A percentile compares a stretch with the other conserved stretches of the same genome.
Conservation (phyloP, 2,329 filamentous ascomycete species). For the Colletotrichum spinosum region DNA sequence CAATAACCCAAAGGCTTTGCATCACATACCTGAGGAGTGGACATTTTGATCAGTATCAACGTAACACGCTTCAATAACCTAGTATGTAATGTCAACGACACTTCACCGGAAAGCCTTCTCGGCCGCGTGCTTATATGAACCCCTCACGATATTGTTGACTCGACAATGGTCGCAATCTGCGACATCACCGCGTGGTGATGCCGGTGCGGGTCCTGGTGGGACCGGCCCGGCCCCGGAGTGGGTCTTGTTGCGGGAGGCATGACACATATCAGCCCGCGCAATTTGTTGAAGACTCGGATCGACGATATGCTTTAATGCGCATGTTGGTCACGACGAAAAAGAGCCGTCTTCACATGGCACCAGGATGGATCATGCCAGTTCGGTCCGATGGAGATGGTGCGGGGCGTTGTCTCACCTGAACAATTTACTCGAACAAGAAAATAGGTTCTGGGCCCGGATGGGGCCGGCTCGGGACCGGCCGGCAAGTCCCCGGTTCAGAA, state of each 20-base stretch:
- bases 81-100: no score
- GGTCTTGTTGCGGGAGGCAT: conserved; percentile 11
- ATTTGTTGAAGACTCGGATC: conserved; percentile 16
- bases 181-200: conserved; percentile 12
- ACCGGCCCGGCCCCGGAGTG: conserved; percentile 34
- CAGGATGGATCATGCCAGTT: conserved; percentile 21
- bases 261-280: conserved; percentile 30
- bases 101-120: background rate
- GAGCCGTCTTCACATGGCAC: conserved; percentile 10
- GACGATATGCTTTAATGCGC: background rate
- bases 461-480: conserved; percentile 33
- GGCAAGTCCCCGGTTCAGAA: conserved; percentile 28
- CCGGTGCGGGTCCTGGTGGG: conserved; percentile 33
- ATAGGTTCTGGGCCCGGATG: conserved; percentile 27
- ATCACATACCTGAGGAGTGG: conserved; percentile 8
- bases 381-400: conserved; percentile 21
- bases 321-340: background rate
- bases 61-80: no score
- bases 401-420: conserved; percentile 1
- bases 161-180: background rate
- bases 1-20: background rate
- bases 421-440: no score
- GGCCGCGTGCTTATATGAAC: conserved; percentile 27
- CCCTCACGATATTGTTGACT: conserved; percentile 20
- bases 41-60: no score